Evolutionary conservation across 306 rosid genomes (phyloP), one percentile per base, ranked within the genome.

Genomic region (Ziziphus jujuba): DNA sequence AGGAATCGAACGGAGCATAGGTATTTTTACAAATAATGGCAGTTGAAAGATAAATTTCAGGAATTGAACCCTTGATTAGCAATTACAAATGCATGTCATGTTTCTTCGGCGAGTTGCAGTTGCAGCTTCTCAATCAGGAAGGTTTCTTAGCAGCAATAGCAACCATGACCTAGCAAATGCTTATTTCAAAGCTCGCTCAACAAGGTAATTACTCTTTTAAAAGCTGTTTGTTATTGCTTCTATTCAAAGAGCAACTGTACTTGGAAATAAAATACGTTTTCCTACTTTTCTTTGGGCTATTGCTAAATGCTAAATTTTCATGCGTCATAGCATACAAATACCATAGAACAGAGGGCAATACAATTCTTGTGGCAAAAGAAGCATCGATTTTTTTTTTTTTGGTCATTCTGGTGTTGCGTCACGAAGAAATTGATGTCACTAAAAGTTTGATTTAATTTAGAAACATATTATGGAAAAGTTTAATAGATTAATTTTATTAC

Each of bases 141-240:
- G 95, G 76, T 56, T 77, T 38, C 73, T 84, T 63, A 64, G 86
- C 83, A 74, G 84, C 67, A 71, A 64, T 71, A 65, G 47, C 45
- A 70, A 60, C 82, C 79, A 67, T 72, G 88, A 86, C 65, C 79
- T 77, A 76, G 59, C 81, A 45, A 81, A 56, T 75, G 67, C 84
- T n/a, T 20, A 87, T 92, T 65, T 76, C 79, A 43, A 92, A 89
- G 74, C 89, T n/a, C n/a, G n/a, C n/a, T 92, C 67, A 89, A 92
- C 77, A 78, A 87, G 87, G 98, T 89, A 63, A 43, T 67, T 50
- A 43, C 34, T 34, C 1, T 53, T 9, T 36, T 58, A 47, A 56
- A n/a, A 59, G 35, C 52, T 17, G 4, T 14, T 54, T 3, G 5
- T 33, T 38, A 28, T 52, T 25, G 2, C 50, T 52, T 36, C 9